These are phyloP conservation scores for Auxenochlorella pyrenoidosa DNA, from an alignment of 139 green algal species.

Conservation along the genomic window DNA sequence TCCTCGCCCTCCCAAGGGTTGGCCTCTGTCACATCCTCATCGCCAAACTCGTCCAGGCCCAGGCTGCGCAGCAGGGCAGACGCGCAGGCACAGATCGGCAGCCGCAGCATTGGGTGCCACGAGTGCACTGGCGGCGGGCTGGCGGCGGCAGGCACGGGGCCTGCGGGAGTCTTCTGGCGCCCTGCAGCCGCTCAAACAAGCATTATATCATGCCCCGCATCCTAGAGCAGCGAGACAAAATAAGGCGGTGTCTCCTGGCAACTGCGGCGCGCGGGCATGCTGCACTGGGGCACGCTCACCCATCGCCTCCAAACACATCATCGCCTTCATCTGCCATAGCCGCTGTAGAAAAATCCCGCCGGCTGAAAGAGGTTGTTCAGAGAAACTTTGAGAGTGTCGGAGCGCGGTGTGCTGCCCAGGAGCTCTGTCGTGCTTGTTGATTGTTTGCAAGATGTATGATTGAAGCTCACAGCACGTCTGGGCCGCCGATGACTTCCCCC, in stretches of 20 bases:
- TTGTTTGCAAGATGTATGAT: too few relatives aligned
- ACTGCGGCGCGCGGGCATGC: neutral
- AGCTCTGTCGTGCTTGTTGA: too few relatives aligned
- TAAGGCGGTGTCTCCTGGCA: too few relatives aligned
- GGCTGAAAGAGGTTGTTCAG: too few relatives aligned
- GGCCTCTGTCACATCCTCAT: slow-evolving; percentile 22
- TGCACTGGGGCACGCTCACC: neutral
- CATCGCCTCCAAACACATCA: slow-evolving; percentile 8
- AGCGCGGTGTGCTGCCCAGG: too few relatives aligned
- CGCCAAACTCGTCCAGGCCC: slow-evolving; percentile 17
- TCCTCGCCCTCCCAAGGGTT: slow-evolving; percentile 27
- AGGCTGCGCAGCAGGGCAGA: neutral
- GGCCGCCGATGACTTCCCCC: too few relatives aligned
- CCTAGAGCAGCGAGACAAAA: too few relatives aligned
- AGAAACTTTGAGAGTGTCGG: too few relatives aligned
- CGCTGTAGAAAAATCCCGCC: neutral
- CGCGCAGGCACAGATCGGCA: neutral
- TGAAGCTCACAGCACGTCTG: too few relatives aligned
- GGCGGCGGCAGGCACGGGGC: neutral
- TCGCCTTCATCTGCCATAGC: slow-evolving; percentile 37
- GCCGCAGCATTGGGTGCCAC: neutral
- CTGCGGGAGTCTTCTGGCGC: neutral
- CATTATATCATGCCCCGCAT: too few relatives aligned
- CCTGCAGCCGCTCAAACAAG: neutral
- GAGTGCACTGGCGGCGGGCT: neutral